Evolutionary conservation across 164 flowering plant species (phyloP), one percentile per base, ranked within the genome.

Genomic region (Umbilicus rupestris): DNA sequence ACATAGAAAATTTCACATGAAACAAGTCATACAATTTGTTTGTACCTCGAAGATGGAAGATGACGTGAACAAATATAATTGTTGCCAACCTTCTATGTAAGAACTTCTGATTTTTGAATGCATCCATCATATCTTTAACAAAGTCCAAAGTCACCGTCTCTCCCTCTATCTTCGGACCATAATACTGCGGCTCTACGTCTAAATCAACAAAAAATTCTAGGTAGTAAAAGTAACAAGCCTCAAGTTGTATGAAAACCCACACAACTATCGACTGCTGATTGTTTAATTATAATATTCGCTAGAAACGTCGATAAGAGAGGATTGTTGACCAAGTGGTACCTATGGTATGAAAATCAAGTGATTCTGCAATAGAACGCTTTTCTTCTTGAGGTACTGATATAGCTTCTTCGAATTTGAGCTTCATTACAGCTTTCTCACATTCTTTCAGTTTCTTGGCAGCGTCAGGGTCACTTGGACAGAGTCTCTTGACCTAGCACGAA

Each of bases 361-460:
- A 80, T 17, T 87, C 94, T 22, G 92, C 92, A 9, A 89, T 72
- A 19, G 96, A 85, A 66, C 66, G 82, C 69, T 73, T 85, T 69
- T 78, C 81, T 63, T 84, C 55, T 42, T 74, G 83, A 5, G 92
- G 89, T 39, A 80, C 84, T 58, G 97, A 73, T 78, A 91, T 94
- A 60, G 99, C 99, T 78, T 94, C 97, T 72, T 89, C 97, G 74
- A 94, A 94, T 77, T 83, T 91, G 33, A 89, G 83, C 78, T 94
- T 94, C 89, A 84, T 83, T 12, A 91, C 99, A 62, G 96, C 96
- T 73, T 89, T 94, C 75, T 94, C 97, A 76, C 99, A 94, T 78
- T 94, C 98, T 80, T 83, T 91, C 78, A 94, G 72, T 79, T 94
- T 94, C 78, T 82, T 91, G 11, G 87, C 46, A 46, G 98, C 98